A percentile compares a stretch with the other conserved stretches of the same genome.
These are phyloP conservation scores for Ceratocystis alfenasii DNA, from an alignment of 2,329 filamentous ascomycete species.

Conservation along the genomic window DNA sequence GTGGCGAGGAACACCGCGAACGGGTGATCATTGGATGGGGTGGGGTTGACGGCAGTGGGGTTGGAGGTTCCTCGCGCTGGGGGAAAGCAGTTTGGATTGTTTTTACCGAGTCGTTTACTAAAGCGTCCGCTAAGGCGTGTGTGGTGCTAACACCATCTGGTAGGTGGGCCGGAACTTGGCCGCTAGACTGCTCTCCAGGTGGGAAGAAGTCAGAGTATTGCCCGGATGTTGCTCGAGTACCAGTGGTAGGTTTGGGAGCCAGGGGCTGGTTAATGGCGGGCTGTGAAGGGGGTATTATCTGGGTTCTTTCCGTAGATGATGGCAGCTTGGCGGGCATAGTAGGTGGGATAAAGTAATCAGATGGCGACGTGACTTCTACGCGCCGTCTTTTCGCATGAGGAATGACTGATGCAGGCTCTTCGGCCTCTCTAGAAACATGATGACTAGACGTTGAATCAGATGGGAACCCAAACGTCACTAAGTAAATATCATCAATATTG, in stretches of 20 bases:
- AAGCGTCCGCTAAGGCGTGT: background rate
- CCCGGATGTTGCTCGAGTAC: background rate
- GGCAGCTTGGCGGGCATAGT: background rate
- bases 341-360: background rate
- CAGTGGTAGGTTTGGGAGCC: background rate
- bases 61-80: background rate
- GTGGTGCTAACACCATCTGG: background rate
- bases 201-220: background rate
- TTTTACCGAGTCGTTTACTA: background rate
- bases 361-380: background rate
- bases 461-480: conserved; percentile 1
- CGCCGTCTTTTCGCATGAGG: background rate
- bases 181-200: background rate
- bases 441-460: background rate
- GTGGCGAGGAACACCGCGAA: conserved; percentile 7
- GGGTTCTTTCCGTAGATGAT: background rate
- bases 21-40: conserved; percentile 14
- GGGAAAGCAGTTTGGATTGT: background rate
- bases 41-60: background rate
- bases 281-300: background rate
- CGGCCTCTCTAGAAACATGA: background rate
- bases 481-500: conserved; percentile 29
- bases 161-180: background rate
- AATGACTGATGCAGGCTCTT: background rate
- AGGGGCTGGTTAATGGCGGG: background rate